Evolutionary conservation across 2,329 filamentous ascomycete genomes (phyloP).

Genomic region (Coniochaeta sp.): DNA sequence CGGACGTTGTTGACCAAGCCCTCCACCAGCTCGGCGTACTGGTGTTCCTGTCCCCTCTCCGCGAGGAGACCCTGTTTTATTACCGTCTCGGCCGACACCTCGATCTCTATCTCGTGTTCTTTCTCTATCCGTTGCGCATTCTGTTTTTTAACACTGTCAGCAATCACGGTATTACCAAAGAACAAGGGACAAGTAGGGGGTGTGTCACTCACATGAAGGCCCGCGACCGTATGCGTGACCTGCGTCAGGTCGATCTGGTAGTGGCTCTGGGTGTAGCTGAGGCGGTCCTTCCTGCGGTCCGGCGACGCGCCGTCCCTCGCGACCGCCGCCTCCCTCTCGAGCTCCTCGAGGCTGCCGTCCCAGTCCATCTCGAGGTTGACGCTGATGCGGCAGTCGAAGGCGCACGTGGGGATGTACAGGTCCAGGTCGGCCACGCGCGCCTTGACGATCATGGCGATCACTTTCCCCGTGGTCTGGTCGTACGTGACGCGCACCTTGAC

Average conservation of each 20-base stretch:
- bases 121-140: slow-evolving; percentile 42
- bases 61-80: slow-evolving; percentile 58
- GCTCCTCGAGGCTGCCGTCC: slow-evolving; percentile 57
- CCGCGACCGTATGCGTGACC: slow-evolving; percentile 50
- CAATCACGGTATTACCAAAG: too few species aligned
- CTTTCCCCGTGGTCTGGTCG: slow-evolving; percentile 62
- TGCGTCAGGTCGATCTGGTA: slow-evolving; percentile 93
- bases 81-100: slow-evolving; percentile 57
- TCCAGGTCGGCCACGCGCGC: slow-evolving; percentile 83
- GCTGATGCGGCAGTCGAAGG: slow-evolving; percentile 87
- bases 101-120: slow-evolving; percentile 76
- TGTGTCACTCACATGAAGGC: slow-evolving; percentile 10
- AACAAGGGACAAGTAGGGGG: too few species aligned
- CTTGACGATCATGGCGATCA: slow-evolving; percentile 85
- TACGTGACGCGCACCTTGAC: slow-evolving; percentile 67
- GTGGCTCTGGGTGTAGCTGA: slow-evolving; percentile 82
- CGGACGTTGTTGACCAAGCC: slow-evolving; percentile 69
- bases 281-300: slow-evolving; percentile 77
- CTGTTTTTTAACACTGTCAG: too few species aligned
- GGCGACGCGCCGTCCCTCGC: slow-evolving; percentile 33
- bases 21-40: slow-evolving; percentile 61
- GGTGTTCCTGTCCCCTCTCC: slow-evolving; percentile 42
- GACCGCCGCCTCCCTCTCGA: slow-evolving; percentile 31
- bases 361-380: slow-evolving; percentile 92
- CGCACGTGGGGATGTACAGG: slow-evolving; percentile 67